Conservation (phyloP, 2,329 filamentous ascomycete genomes). For the Samsoniella hepiali region DNA sequence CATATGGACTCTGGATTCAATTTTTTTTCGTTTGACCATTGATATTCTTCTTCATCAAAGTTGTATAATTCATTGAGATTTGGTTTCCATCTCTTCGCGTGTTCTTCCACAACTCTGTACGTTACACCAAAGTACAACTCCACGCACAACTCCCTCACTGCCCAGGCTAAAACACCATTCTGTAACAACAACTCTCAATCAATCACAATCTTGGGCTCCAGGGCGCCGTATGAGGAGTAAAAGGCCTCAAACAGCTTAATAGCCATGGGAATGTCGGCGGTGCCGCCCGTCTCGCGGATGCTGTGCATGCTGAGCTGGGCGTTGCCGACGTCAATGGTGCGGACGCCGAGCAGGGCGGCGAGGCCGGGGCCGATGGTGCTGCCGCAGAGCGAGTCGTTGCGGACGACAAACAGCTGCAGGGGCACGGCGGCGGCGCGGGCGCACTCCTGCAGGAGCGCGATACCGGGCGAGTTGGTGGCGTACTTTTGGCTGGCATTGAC, state of each 20-base stretch:
- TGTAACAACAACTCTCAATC: constrained; percentile 50
- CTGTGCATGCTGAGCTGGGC: constrained; percentile 96
- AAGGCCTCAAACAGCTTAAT: constrained; percentile 85
- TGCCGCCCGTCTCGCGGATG: constrained; percentile 88
- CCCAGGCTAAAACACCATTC: too few species aligned
- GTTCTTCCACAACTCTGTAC: too few species aligned
- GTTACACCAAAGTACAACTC: too few species aligned
- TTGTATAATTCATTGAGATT: too few species aligned
- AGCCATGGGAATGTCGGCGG: constrained; percentile 81
- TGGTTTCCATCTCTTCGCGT: too few species aligned
- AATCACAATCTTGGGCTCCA: constrained; percentile 80
- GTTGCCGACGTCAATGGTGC: constrained; percentile 91
- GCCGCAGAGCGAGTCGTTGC: constrained; percentile 92
- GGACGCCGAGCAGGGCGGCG: constrained; percentile 76
- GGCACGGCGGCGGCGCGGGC: constrained; percentile 74
- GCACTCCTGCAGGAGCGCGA: constrained; percentile 86
- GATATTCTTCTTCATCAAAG: too few species aligned
- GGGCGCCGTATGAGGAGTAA: constrained; percentile 75
- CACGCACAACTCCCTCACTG: too few species aligned
- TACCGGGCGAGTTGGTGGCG: constrained; percentile 92
- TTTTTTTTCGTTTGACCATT: too few species aligned
- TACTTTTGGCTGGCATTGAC: constrained; percentile 97
- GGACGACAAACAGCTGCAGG: constrained; percentile 90
- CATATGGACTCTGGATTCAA: too few species aligned
- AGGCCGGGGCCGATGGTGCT: constrained; percentile 98